phyloP scores from a whole-genome alignment of 495 filamentous ascomycete species.

The Parachaetomium inaequale region DNA sequence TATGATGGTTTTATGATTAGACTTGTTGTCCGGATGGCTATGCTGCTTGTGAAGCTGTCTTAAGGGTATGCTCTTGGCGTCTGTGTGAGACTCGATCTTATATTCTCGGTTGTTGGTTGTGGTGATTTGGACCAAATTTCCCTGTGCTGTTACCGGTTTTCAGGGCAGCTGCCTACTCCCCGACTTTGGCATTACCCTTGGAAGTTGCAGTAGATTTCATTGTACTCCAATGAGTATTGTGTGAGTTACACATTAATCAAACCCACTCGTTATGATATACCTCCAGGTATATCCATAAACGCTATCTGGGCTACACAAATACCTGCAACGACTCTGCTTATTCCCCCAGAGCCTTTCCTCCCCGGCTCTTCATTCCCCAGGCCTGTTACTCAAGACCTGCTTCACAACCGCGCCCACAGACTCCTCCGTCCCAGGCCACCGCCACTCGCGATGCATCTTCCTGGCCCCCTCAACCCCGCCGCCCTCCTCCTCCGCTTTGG shows the following conservation, averaged over 20 bases:
- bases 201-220: too few species aligned
- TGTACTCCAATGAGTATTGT: too few species aligned
- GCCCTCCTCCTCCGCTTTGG: background rate
- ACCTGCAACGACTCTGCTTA: too few species aligned
- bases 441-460: constrained; percentile 18
- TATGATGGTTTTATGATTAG: background rate
- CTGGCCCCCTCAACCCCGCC: background rate
- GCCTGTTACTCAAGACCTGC: constrained; percentile 13
- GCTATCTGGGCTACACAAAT: background rate
- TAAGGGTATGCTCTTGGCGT: too few species aligned
- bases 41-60: background rate
- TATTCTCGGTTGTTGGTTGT: too few species aligned
- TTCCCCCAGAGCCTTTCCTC: background rate
- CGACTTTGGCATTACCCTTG: too few species aligned
- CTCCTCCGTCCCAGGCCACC: constrained; percentile 10
- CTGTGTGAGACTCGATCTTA: too few species aligned
- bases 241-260: too few species aligned
- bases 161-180: background rate
- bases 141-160: background rate
- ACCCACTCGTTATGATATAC: too few species aligned
- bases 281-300: background rate
- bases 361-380: background rate
- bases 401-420: constrained; percentile 12
- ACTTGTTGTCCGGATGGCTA: background rate
- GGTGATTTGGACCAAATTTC: background rate